Evolutionary conservation across 2,329 filamentous ascomycete species (phyloP), one percentile per base, ranked within the genome.

Genomic region (Colletotrichum kahawae): DNA sequence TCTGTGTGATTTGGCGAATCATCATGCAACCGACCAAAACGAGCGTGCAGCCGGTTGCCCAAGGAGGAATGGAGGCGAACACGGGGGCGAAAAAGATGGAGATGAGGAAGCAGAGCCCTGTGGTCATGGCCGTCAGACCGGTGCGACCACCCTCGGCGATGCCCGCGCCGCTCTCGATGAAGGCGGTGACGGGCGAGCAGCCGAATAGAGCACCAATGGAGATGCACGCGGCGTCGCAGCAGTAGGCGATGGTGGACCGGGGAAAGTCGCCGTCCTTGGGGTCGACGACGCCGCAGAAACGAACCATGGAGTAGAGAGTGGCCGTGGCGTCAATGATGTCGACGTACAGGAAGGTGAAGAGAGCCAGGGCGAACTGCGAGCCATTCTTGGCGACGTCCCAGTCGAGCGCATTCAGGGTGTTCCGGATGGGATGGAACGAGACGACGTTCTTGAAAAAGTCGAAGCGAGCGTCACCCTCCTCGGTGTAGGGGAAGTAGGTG

Each of bases 291-390:
- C 92, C 91, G 76, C 91, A 92, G 84, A 95, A 95, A 27, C 93
- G 92, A 2, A 93, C 94, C 93, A 95, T 95, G n/a, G 93, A 94
- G 84, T 95, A 95, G 48, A 95, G 85, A 1, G 93, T 95, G 56
- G 93, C 94, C 0, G 94, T 95, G 79, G 92, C 93, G 81, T 95
- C 94, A 75, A 95, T 92, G 78, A 95, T 94, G 79, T 95, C 94
- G 66, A 95, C 94, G 75, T 95, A 95, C 4, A 95, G 88, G 81
- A 95, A 95, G 1, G 94, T 95, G 80, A 95, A 92, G 67, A 95
- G 89, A 0, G 93, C 93, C 5, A 95, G 86, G 12, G 89, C 90
- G 79, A 95, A 95, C 77, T 94, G 91, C 1, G 88, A 88, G 7
- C 88, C 88, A 38, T 89, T 87, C 12, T 85, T 83, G 7, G 82